A percentile compares a stretch with the other conserved stretches of the same genome.
phyloP scores from a whole-genome alignment of 1,139 yeast genomes.

The Yamadazyma blattariae region DNA sequence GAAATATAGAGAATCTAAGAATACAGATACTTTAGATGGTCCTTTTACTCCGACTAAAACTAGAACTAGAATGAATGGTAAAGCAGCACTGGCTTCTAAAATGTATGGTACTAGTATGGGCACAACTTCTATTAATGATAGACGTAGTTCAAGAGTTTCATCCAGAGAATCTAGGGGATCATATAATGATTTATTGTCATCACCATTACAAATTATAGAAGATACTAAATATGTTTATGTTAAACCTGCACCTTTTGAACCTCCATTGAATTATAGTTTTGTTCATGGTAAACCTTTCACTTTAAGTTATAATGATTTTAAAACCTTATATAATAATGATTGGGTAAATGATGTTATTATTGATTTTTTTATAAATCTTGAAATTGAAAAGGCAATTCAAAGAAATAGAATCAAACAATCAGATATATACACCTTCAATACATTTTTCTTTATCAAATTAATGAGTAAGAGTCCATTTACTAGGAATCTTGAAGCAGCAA shows the following conservation, averaged over 20 bases:
- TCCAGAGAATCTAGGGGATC: neutral
- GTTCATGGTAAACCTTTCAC: constrained; percentile 46
- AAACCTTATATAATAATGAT: constrained; percentile 63
- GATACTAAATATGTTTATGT: too few species aligned
- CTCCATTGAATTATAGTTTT: constrained; percentile 51
- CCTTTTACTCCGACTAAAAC: neutral
- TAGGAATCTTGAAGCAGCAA: too few species aligned
- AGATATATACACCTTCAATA: constrained; percentile 65
- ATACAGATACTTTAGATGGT: neutral
- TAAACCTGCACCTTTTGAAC: constrained; percentile 38
- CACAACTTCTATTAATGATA: too few species aligned
- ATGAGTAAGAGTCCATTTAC: constrained; percentile 20
- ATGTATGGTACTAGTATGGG: too few species aligned
- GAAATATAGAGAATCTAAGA: too few species aligned
- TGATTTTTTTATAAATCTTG: constrained; percentile 67
- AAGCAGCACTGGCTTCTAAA: neutral
- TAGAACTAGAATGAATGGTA: too few species aligned
- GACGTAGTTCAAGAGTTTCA: too few species aligned
- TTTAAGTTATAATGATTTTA: constrained; percentile 59
- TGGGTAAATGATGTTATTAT: constrained; percentile 78
- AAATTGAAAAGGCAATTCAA: constrained; percentile 40
- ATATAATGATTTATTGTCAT: neutral
- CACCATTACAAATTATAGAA: too few species aligned
- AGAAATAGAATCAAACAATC: constrained; percentile 17
- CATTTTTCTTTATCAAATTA: constrained; percentile 78